Percentiles rank a stretch among this genome's conserved stretches.
These are phyloP conservation scores for Begonia peltatifolia DNA, from an alignment of 306 rosid genomes.

Conservation along the genomic window DNA sequence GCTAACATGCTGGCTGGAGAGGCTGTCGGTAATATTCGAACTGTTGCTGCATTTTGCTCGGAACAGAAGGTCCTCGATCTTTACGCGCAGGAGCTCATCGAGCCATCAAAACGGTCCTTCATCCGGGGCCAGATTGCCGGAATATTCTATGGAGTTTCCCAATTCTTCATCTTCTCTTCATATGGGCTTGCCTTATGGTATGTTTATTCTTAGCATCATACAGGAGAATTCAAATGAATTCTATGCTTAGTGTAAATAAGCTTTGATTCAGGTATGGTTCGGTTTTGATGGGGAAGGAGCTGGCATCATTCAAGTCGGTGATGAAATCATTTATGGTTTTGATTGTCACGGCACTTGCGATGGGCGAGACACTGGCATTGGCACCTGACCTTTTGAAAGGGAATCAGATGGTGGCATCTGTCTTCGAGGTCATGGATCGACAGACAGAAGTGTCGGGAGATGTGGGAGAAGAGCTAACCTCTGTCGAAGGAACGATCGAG, in stretches of 20 bases:
- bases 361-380: constrained; percentile 84
- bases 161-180: constrained; percentile 91
- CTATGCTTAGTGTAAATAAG: neutral
- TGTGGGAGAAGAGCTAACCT: constrained; percentile 49
- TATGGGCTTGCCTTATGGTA: constrained; percentile 96
- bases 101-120: constrained; percentile 66
- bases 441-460: constrained; percentile 48
- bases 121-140: constrained; percentile 90
- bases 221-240: no score
- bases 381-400: constrained; percentile 94
- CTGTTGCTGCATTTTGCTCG: constrained; percentile 91
- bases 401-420: constrained; percentile 89
- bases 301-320: constrained; percentile 75
- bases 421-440: constrained; percentile 69
- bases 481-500: constrained; percentile 79
- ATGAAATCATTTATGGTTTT: constrained; percentile 92
- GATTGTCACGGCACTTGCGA: constrained; percentile 80
- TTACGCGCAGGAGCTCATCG: constrained; percentile 64
- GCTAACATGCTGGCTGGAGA: constrained; percentile 96
- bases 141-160: constrained; percentile 69
- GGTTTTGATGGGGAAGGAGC: constrained; percentile 76
- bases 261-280: constrained; percentile 65
- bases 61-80: constrained; percentile 72
- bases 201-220: neutral
- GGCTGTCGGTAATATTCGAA: constrained; percentile 88